phyloP scores from a whole-genome alignment of 2,329 filamentous ascomycete species.

The Byssothecium circinans region DNA sequence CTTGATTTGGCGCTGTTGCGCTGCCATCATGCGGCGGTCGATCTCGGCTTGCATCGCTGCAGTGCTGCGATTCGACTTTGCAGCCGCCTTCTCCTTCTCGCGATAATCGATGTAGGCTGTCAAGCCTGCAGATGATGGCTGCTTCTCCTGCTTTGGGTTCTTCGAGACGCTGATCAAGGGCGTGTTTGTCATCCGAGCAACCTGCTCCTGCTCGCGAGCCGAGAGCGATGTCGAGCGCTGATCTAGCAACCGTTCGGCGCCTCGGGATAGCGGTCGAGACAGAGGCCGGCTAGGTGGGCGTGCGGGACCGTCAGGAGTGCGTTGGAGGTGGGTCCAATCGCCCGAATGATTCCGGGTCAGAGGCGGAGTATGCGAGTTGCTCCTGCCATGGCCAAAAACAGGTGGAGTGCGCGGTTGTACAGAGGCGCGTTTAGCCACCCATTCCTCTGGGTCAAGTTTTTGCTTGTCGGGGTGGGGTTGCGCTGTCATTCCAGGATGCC shows the following conservation, averaged over 20 bases:
- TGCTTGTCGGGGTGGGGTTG: constrained; percentile 54
- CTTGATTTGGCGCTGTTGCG: constrained; percentile 36
- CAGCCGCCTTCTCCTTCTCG: constrained; percentile 67
- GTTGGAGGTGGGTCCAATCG: constrained; percentile 48
- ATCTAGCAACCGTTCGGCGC: constrained; percentile 56
- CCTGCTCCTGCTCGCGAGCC: constrained; percentile 83
- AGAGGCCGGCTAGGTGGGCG: constrained; percentile 46
- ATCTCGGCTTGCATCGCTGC: constrained; percentile 41
- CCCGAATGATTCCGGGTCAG: constrained; percentile 47
- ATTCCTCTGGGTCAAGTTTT: constrained; percentile 74
- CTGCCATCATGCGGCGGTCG: constrained; percentile 36
- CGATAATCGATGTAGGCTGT: constrained; percentile 78
- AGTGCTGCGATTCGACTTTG: constrained; percentile 36
- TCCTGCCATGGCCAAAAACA: constrained; percentile 58
- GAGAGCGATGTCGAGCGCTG: constrained; percentile 67
- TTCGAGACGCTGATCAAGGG: constrained; percentile 70
- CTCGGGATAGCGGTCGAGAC: constrained; percentile 63
- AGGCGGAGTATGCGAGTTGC: constrained; percentile 55
- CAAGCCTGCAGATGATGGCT: constrained; percentile 57
- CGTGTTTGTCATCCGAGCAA: constrained; percentile 78
- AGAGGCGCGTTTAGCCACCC: constrained; percentile 72
- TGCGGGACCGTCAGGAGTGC: constrained; percentile 24
- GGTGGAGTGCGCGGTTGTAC: constrained; percentile 48
- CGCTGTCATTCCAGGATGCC: constrained; percentile 71
- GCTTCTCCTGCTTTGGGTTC: constrained; percentile 46